Percentiles rank a stretch among this genome's conserved stretches.
Conservation (phyloP, 1,284 basidiomycete species). For the Puccinia horiana region DNA sequence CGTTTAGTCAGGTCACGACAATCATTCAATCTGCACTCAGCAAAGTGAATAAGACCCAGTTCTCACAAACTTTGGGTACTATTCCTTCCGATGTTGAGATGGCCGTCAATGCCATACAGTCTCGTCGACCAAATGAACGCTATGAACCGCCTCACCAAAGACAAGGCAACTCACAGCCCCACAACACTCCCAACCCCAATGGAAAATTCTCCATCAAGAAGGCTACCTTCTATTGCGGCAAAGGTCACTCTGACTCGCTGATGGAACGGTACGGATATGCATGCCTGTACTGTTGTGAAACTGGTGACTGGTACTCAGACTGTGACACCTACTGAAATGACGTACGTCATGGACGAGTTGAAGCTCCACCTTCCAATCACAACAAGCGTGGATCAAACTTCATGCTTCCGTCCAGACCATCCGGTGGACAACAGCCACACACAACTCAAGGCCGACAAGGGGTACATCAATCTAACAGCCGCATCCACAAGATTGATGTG, state of each 20-base stretch:
- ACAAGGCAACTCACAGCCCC: no score
- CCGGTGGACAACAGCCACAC: no score
- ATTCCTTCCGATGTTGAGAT: neutral
- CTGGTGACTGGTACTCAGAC: neutral
- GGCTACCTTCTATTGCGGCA: neutral
- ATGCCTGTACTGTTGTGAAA: neutral
- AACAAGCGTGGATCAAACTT: no score
- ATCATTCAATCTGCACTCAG: neutral
- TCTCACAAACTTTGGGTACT: neutral
- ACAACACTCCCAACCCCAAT: neutral
- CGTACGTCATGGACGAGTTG: neutral
- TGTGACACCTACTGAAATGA: neutral
- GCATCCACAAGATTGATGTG: neutral
- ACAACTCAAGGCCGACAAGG: no score
- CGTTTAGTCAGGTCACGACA: neutral
- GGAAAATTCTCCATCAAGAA: neutral
- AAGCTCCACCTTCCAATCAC: neutral
- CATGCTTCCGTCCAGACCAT: no score
- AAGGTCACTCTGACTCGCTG: neutral
- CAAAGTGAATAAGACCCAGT: neutral
- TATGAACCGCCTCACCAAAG: neutral
- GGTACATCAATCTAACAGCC: neutral
- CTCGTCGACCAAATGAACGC: neutral
- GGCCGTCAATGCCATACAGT: neutral
- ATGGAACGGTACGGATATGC: neutral